Evolutionary conservation across 257 asterid species (phyloP), one percentile per base, ranked within the genome.

Genomic region (Solanum dulcamara): DNA sequence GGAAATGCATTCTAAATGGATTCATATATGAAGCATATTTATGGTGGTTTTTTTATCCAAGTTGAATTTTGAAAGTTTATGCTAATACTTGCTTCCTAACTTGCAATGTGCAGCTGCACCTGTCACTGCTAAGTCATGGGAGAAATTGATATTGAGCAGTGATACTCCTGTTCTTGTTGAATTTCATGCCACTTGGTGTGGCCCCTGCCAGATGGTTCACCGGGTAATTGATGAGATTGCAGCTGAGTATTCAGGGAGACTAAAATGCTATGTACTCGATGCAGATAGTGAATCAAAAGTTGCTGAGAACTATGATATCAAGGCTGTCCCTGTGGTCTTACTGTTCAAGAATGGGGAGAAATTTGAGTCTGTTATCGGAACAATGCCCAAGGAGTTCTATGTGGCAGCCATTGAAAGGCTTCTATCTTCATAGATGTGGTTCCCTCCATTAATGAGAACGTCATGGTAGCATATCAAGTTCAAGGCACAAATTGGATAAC

Each of bases 141-240:
- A 94, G 80, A 90, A 94, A 79, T 87, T 92, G 89, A 85, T 96
- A 72, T 72, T 92, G 79, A 83, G 84, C 55, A 95, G 98, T 32
- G 93, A 94, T 14, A 20, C 82, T 11, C 96, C 98, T 13, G 99
- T 95, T 53, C 97, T 95, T 2, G 98, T 96, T 26, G 98, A 95
- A 84, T 95, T 96, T 83, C 91, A 92, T 26, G 92, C 98, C 37
- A 92, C 94, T 84, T 96, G 99, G 98, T 96, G 98, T 85, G 99
- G 98, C 35, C 99, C 98, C 22, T 96, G 98, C 88, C 91, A 90
- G 84, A 95, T 96, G 98, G 98, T 94, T 85, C 98, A 96, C 67
- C 93, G 98, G 79, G 94, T 94, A 32, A 93, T 95, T 4, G 97
- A 93, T 57, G 99, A 96, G 90, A 93, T 96, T 85, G 94, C 98